Evolutionary conservation across 1,139 yeast species (phyloP).

Genomic region (Ogataea hybrid): DNA sequence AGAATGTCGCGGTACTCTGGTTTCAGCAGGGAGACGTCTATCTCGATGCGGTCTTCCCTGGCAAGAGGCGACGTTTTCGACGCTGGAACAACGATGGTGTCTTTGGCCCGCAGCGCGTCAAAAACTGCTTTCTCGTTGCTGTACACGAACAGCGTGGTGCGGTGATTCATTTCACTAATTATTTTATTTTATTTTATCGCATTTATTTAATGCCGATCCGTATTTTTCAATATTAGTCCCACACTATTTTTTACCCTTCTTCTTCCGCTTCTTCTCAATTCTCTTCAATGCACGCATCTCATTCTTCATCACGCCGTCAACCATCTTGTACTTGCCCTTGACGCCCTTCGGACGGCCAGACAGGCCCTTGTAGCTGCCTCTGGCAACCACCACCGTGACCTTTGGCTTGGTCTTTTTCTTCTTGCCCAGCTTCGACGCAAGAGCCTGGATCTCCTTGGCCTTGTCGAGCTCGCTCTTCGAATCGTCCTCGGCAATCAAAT

Average conservation of each 20-base stretch:
- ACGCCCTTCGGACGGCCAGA: constrained; percentile 97
- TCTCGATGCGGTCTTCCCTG: constrained; percentile 21
- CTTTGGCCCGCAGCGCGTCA: constrained; percentile 13
- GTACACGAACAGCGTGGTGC: constrained; percentile 21
- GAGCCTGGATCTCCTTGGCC: constrained; percentile 85
- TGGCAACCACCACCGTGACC: constrained; percentile 88
- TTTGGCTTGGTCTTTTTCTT: constrained; percentile 76
- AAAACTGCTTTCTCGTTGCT: constrained; percentile 13
- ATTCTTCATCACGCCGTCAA: constrained; percentile 96
- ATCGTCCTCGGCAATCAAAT: constrained; percentile 82
- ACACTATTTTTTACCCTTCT: constrained; percentile 37
- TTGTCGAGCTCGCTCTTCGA: constrained; percentile 89
- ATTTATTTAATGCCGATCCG: not conserved
- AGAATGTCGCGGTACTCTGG: constrained; percentile 8
- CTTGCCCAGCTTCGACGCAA: constrained; percentile 76
- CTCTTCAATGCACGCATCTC: constrained; percentile 92
- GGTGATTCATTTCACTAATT: constrained; percentile 11
- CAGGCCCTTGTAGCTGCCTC: constrained; percentile 79
- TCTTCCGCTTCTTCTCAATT: constrained; percentile 76
- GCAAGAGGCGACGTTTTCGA: constrained; percentile 12
- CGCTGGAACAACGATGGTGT: constrained; percentile 19
- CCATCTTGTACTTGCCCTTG: constrained; percentile 98
- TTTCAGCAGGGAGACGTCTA: constrained; percentile 14
- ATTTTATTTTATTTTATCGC: not conserved
- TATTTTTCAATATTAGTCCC: too few species aligned